Percentiles rank a stretch among this genome's conserved stretches.
phyloP scores from a whole-genome alignment of 108 stramenopile species.

The Cyclotella sp. region DNA sequence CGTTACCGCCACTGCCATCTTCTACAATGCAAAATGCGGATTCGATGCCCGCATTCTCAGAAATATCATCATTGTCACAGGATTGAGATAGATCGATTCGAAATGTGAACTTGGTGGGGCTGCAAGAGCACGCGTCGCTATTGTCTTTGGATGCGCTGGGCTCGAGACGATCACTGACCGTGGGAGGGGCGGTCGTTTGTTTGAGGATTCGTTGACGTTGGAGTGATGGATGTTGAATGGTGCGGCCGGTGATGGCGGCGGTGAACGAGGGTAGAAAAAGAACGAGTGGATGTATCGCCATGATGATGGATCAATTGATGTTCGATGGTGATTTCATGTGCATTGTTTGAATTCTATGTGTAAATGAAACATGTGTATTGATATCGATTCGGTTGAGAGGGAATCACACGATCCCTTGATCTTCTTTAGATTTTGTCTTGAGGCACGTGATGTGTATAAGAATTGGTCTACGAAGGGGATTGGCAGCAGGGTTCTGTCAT shows the following conservation, averaged over 20 bases:
- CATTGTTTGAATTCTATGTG: not conserved
- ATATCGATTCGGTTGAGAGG: too few relatives aligned
- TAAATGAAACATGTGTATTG: not conserved
- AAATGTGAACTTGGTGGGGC: constrained; percentile 30
- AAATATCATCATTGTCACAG: constrained; percentile 26
- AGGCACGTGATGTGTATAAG: too few relatives aligned
- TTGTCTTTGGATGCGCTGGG: not conserved
- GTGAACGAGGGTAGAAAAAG: not conserved
- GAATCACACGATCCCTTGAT: too few relatives aligned
- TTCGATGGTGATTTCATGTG: constrained; percentile 4
- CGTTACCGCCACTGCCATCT: not conserved
- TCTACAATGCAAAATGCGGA: constrained; percentile 30
- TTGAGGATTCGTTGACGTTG: constrained; percentile 2
- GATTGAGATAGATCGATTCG: constrained; percentile 18
- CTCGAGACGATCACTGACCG: not conserved
- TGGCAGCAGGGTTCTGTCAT: not conserved
- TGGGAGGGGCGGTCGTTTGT: not conserved
- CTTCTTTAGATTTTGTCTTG: too few relatives aligned
- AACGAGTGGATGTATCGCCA: not conserved
- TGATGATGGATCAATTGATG: not conserved
- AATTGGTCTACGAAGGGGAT: too few relatives aligned
- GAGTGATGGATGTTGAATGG: not conserved
- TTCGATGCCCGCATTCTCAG: constrained; percentile 21
- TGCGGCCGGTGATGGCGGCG: not conserved
- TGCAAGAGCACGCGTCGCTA: constrained; percentile 30